Conservation (phyloP, 495 filamentous ascomycete species). For the Aspergillus ellipticus region DNA sequence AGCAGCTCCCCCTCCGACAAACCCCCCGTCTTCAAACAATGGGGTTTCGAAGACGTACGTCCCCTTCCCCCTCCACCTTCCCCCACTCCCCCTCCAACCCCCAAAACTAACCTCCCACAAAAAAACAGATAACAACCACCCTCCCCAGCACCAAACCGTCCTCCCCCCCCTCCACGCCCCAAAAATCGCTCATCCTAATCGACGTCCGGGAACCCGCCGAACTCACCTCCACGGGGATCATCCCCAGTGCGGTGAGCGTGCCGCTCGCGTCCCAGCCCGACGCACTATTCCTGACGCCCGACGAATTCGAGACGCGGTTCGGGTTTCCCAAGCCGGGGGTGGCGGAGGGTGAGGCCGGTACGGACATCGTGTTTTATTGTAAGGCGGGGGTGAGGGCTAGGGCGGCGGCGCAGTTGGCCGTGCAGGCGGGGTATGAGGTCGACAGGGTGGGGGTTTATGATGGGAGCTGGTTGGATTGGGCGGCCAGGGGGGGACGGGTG, state of each 20-base stretch:
- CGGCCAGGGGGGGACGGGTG: slow-evolving; percentile 58
- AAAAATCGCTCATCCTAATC: slow-evolving; percentile 37
- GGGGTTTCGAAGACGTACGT: slow-evolving; percentile 45
- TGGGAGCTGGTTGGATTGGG: slow-evolving; percentile 92
- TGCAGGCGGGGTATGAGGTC: slow-evolving; percentile 67
- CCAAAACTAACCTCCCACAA: too few species aligned
- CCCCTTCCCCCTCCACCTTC: neutral
- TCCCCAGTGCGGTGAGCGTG: slow-evolving; percentile 76
- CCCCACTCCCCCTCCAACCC: neutral
- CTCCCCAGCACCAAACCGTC: slow-evolving; percentile 23
- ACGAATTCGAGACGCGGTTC: slow-evolving; percentile 65
- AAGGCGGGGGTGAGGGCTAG: slow-evolving; percentile 80
- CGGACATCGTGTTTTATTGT: slow-evolving; percentile 79
- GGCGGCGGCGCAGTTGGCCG: slow-evolving; percentile 77
- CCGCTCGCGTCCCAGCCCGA: slow-evolving; percentile 75
- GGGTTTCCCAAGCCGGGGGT: slow-evolving; percentile 42
- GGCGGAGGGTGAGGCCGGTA: slow-evolving; percentile 4
- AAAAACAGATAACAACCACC: slow-evolving; percentile 36
- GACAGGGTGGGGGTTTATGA: slow-evolving; percentile 74
- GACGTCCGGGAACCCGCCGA: slow-evolving; percentile 89
- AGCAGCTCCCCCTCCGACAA: neutral
- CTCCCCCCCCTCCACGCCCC: slow-evolving; percentile 19
- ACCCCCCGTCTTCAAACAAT: slow-evolving; percentile 21
- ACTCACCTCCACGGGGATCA: slow-evolving; percentile 61
- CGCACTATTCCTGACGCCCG: slow-evolving; percentile 63